Percentiles rank a stretch among this genome's conserved stretches.
These are phyloP conservation scores for Euphorbia celastroides DNA, from an alignment of 441 rosid species.

Conservation along the genomic window DNA sequence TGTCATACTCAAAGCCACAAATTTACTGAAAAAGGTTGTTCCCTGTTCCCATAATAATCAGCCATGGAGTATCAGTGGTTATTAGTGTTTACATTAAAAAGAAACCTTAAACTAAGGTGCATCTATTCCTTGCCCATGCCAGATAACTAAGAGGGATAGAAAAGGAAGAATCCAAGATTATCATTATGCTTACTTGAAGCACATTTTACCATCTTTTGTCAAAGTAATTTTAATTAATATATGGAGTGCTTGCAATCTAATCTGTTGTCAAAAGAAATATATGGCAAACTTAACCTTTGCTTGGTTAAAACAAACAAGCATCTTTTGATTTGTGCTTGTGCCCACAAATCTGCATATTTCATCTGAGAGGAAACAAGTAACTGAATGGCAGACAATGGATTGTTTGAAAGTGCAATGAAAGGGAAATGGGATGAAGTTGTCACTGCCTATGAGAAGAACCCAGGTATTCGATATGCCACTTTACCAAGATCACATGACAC, in stretches of 20 bases:
- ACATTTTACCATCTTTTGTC: neutral
- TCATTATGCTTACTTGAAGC: neutral
- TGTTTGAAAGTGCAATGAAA: slow-evolving; percentile 25
- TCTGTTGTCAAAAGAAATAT: neutral
- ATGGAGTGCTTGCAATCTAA: neutral
- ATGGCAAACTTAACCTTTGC: neutral
- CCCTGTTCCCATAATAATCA: too few relatives aligned
- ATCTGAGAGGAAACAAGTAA: neutral
- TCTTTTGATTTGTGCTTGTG: neutral
- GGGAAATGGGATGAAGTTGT: slow-evolving; percentile 29
- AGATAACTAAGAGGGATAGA: neutral
- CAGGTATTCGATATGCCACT: slow-evolving; percentile 3
- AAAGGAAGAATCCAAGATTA: neutral
- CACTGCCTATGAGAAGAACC: slow-evolving; percentile 6
- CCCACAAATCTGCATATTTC: neutral
- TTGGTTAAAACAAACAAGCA: slow-evolving; percentile 1
- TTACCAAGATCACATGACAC: slow-evolving; percentile 29
- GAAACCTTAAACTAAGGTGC: neutral
- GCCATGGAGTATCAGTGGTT: too few relatives aligned
- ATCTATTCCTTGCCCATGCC: neutral
- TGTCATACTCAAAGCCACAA: neutral
- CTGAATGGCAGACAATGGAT: neutral
- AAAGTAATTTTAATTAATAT: neutral
- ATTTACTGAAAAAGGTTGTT: too few relatives aligned
- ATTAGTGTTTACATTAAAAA: neutral